phyloP scores from a whole-genome alignment of 176 grass and related monocot species.

The Phoenix dactylifera region DNA sequence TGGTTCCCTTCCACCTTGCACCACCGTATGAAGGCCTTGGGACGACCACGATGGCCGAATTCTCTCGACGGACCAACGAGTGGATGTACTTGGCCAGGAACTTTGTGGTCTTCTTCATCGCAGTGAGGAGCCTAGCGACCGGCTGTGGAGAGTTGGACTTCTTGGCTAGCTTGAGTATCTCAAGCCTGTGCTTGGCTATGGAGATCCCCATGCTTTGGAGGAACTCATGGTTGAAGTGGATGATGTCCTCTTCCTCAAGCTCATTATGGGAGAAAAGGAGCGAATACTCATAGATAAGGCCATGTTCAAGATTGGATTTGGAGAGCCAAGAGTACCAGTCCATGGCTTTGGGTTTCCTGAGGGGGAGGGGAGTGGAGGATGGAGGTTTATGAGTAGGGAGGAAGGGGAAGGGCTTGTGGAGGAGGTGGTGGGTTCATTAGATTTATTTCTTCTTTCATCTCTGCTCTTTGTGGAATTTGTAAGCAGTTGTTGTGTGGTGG shows the following conservation, averaged over 20 bases:
- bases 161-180: conserved; percentile 4
- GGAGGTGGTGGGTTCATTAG: too few species aligned
- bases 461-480: too few species aligned
- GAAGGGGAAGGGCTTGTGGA: too few species aligned
- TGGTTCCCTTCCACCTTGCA: conserved; percentile 31
- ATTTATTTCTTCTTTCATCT: too few species aligned
- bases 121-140: conserved; percentile 33
- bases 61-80: conserved; percentile 21
- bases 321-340: conserved; percentile 62
- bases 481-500: too few species aligned
- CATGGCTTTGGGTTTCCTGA: conserved; percentile 11
- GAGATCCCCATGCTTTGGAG: conserved; percentile 31
- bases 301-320: conserved; percentile 26
- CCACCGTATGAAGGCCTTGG: conserved; percentile 15
- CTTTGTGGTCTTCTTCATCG: conserved; percentile 32
- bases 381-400: too few species aligned
- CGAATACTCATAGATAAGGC: conserved; percentile 48
- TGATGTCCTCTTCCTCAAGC: conserved; percentile 50
- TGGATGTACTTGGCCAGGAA: conserved; percentile 27
- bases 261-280: conserved; percentile 45
- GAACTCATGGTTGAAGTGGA: conserved; percentile 53
- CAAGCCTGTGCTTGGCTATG: conserved; percentile 11
- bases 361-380: too few species aligned
- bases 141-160: not conserved
- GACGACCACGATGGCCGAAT: conserved; percentile 38